A percentile compares a stretch with the other conserved stretches of the same genome.
These are phyloP conservation scores for Coniferiporia weirii DNA, from an alignment of 1,284 basidiomycete species.

Conservation along the genomic window DNA sequence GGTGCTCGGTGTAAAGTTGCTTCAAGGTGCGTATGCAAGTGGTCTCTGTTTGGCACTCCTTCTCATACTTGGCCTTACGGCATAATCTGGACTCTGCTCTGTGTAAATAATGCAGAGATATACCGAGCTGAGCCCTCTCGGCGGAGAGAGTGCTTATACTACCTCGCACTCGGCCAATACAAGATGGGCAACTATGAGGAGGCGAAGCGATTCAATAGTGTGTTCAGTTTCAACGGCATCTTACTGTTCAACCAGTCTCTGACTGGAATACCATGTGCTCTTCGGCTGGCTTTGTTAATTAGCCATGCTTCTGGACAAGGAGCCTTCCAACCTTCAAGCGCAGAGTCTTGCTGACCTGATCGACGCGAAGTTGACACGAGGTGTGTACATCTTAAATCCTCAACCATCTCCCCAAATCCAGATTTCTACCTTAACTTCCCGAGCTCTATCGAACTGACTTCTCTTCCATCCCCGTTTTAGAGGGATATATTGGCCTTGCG, in stretches of 20 bases:
- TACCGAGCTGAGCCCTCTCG: slow-evolving; percentile 86
- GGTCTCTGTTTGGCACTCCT: too few species aligned
- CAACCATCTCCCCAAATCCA: background rate
- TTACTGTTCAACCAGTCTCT: background rate
- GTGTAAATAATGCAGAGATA: slow-evolving; percentile 59
- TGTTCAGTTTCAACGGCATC: slow-evolving; percentile 25
- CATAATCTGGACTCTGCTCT: background rate
- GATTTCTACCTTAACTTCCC: slow-evolving; percentile 15
- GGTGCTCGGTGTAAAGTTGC: slow-evolving; percentile 83
- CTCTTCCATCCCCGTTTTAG: slow-evolving; percentile 35
- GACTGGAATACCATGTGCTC: background rate
- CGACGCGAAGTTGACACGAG: slow-evolving; percentile 82
- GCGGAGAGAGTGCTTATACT: slow-evolving; percentile 94
- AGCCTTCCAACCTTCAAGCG: slow-evolving; percentile 93
- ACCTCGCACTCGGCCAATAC: slow-evolving; percentile 94
- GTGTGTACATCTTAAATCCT: slow-evolving; percentile 36
- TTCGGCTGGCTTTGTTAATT: slow-evolving; percentile 9
- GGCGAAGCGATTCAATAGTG: slow-evolving; percentile 90
- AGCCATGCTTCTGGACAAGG: slow-evolving; percentile 89
- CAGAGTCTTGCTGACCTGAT: slow-evolving; percentile 83
- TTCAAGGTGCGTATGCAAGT: slow-evolving; percentile 67
- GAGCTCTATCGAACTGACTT: background rate
- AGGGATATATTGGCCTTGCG: slow-evolving; percentile 93
- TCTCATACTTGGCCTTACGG: background rate
- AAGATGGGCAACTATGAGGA: slow-evolving; percentile 97